These are phyloP conservation scores for Exsudoporus floridanus DNA, from an alignment of 1,284 basidiomycete genomes.

Conservation along the genomic window DNA sequence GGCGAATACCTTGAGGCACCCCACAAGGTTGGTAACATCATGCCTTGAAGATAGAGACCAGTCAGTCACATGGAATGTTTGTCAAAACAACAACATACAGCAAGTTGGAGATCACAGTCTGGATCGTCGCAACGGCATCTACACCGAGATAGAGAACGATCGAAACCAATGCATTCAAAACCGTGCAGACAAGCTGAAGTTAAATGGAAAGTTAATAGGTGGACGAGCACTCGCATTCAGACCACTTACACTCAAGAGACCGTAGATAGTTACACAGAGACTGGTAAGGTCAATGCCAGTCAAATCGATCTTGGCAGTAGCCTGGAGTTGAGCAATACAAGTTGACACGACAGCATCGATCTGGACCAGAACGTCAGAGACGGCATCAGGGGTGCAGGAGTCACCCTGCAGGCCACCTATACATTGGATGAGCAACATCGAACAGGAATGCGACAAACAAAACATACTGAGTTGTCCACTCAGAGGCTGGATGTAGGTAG, in stretches of 20 bases:
- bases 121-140: constrained; percentile 1
- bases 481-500: constrained; percentile 5
- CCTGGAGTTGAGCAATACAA: constrained; percentile 14
- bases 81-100: constrained; percentile 3
- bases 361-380: constrained; percentile 15
- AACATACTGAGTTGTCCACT: constrained; percentile 15
- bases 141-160: not conserved
- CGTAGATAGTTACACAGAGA: constrained; percentile 9
- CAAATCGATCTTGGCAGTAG: constrained; percentile 6
- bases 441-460: rapidly evolving
- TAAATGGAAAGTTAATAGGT: rapidly evolving
- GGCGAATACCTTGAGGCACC: constrained; percentile 4
- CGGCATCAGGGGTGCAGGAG: constrained; percentile 11
- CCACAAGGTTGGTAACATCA: constrained; percentile 1
- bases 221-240: no score
- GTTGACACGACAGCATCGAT: constrained; percentile 12
- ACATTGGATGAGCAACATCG: not conserved
- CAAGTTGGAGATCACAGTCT: constrained; percentile 1
- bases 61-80: not conserved
- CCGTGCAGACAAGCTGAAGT: constrained; percentile 6
- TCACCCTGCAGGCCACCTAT: constrained; percentile 8
- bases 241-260: constrained; percentile 4
- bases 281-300: constrained; percentile 6
- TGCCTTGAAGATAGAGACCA: not conserved
- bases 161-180: constrained; percentile 9